phyloP scores from a whole-genome alignment of 129 eudicot genomes.

The Artemisia annua region DNA sequence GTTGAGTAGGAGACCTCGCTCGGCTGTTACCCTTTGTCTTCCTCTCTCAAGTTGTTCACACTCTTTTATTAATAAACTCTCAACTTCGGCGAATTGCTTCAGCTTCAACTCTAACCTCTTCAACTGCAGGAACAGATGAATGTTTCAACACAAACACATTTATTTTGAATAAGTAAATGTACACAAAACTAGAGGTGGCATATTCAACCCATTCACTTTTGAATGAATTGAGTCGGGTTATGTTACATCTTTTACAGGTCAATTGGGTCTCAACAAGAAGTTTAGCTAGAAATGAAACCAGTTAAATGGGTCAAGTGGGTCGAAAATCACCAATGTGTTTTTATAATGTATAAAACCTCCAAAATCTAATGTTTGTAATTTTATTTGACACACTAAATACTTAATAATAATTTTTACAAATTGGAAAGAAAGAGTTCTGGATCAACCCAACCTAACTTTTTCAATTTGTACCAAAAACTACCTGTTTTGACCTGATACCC shows the following conservation, averaged over 20 bases:
- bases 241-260: too few species aligned
- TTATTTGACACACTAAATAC: background rate
- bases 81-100: slow-evolving; percentile 93
- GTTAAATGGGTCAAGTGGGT: too few species aligned
- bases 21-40: slow-evolving; percentile 73
- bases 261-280: too few species aligned
- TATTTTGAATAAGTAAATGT: background rate
- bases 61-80: slow-evolving; percentile 85
- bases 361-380: too few species aligned
- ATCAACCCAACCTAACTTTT: background rate
- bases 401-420: too few species aligned
- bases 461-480: background rate
- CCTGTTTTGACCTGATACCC: background rate
- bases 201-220: background rate
- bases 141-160: background rate
- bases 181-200: background rate
- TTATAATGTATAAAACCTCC: too few species aligned
- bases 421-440: background rate
- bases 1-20: slow-evolving; percentile 52
- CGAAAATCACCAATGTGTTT: too few species aligned
- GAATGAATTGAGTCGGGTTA: background rate
- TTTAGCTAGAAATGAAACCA: too few species aligned
- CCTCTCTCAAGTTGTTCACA: slow-evolving; percentile 86
- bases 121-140: slow-evolving; percentile 44
- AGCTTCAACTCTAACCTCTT: slow-evolving; percentile 91